phyloP scores from a whole-genome alignment of 139 green algal species.

The Picochlorum sp. region DNA sequence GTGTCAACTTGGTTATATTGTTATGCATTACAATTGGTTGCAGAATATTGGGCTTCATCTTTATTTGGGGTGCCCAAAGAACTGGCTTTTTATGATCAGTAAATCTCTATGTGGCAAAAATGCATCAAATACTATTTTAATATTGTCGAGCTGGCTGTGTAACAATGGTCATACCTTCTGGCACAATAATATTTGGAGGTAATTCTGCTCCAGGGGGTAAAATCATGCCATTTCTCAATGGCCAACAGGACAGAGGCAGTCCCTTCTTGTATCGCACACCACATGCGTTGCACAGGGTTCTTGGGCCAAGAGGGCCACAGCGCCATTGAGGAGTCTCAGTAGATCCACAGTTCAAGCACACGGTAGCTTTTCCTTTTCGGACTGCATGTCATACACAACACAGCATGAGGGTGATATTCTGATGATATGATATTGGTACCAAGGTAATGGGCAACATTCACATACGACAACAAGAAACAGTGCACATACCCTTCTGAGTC shows the following conservation, averaged over 20 bases:
- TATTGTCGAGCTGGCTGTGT: neutral
- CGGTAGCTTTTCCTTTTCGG: constrained; percentile 25
- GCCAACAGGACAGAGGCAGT: constrained; percentile 39
- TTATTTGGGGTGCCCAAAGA: constrained; percentile 3
- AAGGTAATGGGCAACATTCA: no score
- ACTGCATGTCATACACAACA: constrained; percentile 1
- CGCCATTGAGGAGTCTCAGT: constrained; percentile 65
- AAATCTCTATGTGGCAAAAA: neutral
- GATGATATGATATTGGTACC: no score
- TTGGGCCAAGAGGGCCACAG: constrained; percentile 57
- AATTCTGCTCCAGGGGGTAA: constrained; percentile 24
- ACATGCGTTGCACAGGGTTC: constrained; percentile 78
- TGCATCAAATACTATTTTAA: neutral
- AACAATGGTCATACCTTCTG: constrained; percentile 24
- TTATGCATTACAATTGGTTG: constrained; percentile 30
- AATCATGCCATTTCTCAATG: constrained; percentile 30
- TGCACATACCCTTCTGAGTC: no score
- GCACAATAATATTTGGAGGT: constrained; percentile 15
- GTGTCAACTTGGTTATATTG: constrained; percentile 29
- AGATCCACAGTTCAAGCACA: constrained; percentile 48
- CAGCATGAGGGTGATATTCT: no score
- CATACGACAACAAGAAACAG: no score
- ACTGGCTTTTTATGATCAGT: neutral
- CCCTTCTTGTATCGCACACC: constrained; percentile 65
- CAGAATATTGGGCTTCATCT: constrained; percentile 10